Conservation (phyloP, 306 rosid genomes). For the Nissolia schottii region DNA sequence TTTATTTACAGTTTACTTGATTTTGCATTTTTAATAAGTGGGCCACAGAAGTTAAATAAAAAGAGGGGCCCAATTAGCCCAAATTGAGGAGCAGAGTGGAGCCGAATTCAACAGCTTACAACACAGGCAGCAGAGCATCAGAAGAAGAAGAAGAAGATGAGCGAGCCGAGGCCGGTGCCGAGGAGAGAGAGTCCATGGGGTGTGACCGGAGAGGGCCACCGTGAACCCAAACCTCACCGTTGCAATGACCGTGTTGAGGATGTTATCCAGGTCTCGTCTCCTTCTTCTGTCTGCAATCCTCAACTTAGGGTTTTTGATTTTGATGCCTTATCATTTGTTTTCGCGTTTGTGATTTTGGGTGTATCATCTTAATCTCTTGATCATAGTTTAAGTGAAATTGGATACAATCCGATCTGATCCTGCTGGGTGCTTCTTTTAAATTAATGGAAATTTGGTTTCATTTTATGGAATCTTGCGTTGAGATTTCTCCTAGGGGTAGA, state of each 20-base stretch:
- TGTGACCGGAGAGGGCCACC: slow-evolving; percentile 60
- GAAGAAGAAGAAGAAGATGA: slow-evolving; percentile 37
- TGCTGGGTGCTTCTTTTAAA: not conserved
- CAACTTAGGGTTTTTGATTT: not conserved
- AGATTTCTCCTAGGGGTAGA: not conserved
- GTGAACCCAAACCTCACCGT: slow-evolving; percentile 85
- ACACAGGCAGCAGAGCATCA: not conserved
- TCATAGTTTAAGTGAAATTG: not conserved
- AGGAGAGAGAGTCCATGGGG: slow-evolving; percentile 99
- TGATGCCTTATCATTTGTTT: not conserved
- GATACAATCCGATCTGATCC: not conserved
- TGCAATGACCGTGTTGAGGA: slow-evolving; percentile 95
- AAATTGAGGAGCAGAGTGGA: not conserved
- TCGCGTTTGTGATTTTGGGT: not conserved
- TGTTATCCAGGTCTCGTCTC: slow-evolving; percentile 58
- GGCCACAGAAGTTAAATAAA: too few species aligned
- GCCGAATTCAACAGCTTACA: not conserved
- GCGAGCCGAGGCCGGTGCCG: slow-evolving; percentile 78
- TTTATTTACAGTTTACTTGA: too few species aligned
- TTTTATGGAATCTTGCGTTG: not conserved
- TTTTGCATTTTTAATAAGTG: too few species aligned
- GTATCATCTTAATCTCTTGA: not conserved
- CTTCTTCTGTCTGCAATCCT: not conserved
- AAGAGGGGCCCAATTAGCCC: not conserved
- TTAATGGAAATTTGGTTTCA: not conserved